Conservation (phyloP, 768 basidiomycete species). For the Termitomyces sp. region DNA sequence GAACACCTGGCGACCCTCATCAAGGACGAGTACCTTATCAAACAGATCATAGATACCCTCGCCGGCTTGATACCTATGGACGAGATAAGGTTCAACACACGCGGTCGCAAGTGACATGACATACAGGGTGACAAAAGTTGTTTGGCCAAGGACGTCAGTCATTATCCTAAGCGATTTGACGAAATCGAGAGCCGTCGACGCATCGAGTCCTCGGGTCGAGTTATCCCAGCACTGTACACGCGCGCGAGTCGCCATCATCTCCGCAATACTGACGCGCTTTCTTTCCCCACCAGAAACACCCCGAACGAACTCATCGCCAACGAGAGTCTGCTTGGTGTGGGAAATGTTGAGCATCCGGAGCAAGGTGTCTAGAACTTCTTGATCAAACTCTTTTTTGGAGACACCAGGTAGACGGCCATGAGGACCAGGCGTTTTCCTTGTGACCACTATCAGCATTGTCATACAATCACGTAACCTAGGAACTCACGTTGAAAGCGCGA, state of each 20-base stretch:
- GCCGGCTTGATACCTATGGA: slow-evolving; percentile 69
- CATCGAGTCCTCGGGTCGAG: slow-evolving; percentile 78
- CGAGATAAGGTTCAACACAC: background rate
- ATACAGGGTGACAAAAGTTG: slow-evolving; percentile 76
- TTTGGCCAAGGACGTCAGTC: slow-evolving; percentile 80
- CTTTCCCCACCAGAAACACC: slow-evolving; percentile 80
- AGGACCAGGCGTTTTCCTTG: slow-evolving; percentile 68
- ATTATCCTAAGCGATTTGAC: slow-evolving; percentile 74
- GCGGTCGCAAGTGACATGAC: slow-evolving; percentile 21
- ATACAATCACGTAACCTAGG: background rate
- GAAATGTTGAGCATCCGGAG: slow-evolving; percentile 81
- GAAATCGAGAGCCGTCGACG: slow-evolving; percentile 88
- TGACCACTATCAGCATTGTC: slow-evolving; percentile 4
- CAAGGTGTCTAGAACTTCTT: slow-evolving; percentile 57
- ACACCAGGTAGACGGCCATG: slow-evolving; percentile 70
- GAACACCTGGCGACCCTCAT: slow-evolving; percentile 80
- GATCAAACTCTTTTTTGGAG: slow-evolving; percentile 55
- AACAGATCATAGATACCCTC: slow-evolving; percentile 77
- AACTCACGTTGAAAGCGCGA: slow-evolving; percentile 60
- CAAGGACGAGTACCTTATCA: slow-evolving; percentile 85
- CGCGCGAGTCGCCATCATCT: slow-evolving; percentile 83
- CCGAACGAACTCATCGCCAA: slow-evolving; percentile 86
- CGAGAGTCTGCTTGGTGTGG: slow-evolving; percentile 75
- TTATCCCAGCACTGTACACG: slow-evolving; percentile 85
- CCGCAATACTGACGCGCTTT: slow-evolving; percentile 80